These are phyloP conservation scores for Vitis rotundifolia DNA, from an alignment of 164 flowering plant species.

Conservation along the genomic window DNA sequence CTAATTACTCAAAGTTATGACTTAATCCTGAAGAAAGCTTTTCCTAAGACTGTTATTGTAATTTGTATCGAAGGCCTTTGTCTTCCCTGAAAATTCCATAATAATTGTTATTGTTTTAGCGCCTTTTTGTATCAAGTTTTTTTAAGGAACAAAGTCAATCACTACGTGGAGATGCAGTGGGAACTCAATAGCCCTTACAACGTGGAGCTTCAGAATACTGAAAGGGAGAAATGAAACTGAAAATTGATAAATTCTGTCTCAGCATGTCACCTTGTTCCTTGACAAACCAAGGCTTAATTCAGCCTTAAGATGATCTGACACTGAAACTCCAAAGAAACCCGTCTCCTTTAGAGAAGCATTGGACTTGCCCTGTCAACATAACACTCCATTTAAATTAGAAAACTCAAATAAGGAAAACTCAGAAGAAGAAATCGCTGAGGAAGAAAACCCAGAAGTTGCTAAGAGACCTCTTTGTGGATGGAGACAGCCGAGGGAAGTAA, in stretches of 20 bases:
- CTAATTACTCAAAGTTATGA: no score
- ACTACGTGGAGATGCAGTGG: no score
- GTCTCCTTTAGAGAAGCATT: slow-evolving; percentile 43
- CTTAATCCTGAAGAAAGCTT: no score
- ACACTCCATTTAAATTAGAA: neutral
- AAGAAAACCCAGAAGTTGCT: neutral
- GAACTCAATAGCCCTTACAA: no score
- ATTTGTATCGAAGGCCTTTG: no score
- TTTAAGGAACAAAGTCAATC: no score
- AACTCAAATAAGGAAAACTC: neutral
- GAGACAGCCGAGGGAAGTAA: slow-evolving; percentile 50
- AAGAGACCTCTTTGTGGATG: slow-evolving; percentile 57
- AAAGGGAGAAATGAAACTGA: neutral
- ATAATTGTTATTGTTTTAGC: no score
- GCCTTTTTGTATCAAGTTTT: no score
- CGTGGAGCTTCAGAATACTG: no score
- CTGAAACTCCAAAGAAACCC: slow-evolving; percentile 46
- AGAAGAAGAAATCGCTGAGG: neutral
- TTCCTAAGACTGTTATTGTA: no score
- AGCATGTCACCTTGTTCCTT: slow-evolving; percentile 33
- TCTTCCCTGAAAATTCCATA: no score
- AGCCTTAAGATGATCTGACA: slow-evolving; percentile 41
- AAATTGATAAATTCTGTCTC: neutral
- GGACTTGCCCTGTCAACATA: slow-evolving; percentile 42
- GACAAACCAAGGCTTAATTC: slow-evolving; percentile 34